phyloP scores from a whole-genome alignment of 1,284 basidiomycete species.

The Moesziomyces parantarcticus region DNA sequence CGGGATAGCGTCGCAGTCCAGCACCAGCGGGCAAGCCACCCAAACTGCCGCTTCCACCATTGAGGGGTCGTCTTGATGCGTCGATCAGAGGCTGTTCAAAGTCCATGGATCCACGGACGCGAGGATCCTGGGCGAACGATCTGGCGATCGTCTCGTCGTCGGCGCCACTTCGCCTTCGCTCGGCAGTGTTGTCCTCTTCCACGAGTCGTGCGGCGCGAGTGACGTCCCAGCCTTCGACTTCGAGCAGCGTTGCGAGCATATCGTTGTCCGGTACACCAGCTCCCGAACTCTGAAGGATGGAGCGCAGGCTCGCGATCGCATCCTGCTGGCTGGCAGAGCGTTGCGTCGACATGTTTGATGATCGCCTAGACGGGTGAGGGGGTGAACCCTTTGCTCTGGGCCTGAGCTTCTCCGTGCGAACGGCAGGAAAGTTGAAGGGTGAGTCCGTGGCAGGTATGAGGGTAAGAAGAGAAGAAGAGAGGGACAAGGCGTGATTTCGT shows the following conservation, averaged over 20 bases:
- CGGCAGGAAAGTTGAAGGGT: too few relatives aligned
- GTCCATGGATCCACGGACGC: constrained; percentile 30
- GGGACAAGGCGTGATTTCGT: too few relatives aligned
- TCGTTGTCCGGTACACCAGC: constrained; percentile 29
- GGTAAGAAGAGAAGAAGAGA: too few relatives aligned
- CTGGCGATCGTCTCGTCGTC: constrained; percentile 49
- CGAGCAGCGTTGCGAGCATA: constrained; percentile 41
- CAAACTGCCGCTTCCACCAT: constrained; percentile 14
- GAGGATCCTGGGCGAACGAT: constrained; percentile 35
- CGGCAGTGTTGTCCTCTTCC: constrained; percentile 41
- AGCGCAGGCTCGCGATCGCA: constrained; percentile 38
- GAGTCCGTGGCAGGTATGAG: too few relatives aligned
- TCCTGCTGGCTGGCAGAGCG: constrained; percentile 35
- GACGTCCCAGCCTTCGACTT: constrained; percentile 50
- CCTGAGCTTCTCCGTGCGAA: too few relatives aligned
- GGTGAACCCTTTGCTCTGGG: too few relatives aligned
- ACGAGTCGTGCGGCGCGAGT: constrained; percentile 35
- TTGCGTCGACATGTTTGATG: constrained; percentile 17
- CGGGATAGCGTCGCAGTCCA: constrained; percentile 28
- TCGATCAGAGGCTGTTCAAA: constrained; percentile 8
- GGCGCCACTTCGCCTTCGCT: constrained; percentile 42
- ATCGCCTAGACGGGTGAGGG: too few relatives aligned
- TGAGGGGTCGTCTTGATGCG: neutral
- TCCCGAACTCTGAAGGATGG: constrained; percentile 23
- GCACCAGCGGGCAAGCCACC: constrained; percentile 27